Base-by-base conservation (phyloP, 495 filamentous ascomycete species). In the Penicillium arizonense region DNA sequence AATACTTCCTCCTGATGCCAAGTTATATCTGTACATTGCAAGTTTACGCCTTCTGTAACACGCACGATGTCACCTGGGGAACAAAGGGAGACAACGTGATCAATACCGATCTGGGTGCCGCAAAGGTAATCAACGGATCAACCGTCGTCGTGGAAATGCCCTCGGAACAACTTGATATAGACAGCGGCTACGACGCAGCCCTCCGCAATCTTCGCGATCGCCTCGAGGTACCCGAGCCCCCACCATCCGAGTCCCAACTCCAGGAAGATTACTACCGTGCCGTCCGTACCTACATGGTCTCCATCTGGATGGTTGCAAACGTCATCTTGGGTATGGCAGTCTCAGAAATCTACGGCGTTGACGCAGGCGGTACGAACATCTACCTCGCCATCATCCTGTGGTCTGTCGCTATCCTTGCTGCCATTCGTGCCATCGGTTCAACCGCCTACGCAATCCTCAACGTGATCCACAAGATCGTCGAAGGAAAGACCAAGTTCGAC, bases 31-130 rank as follows among this genome's bases (percentile, higher is more conserved):
- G 94, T 78, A 97, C 90, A 0, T 76, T 99, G 24, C 95, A 97
- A 70, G 91, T 97, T 35, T 99, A 99, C 77, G 94, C 94, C 33
- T 97, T 99, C 70, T 99, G 94, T 79, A 99, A 99, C 79, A 96
- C 94, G 35, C 94, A 98, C 80, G 94, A 98, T 73, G 91, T 98
- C 11, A 96, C 92, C 4, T 98, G 94, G 94, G 94, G 94, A 40
- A 99, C 95, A 21, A 99, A 99, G 69, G 95, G 95, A 50, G 95
- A 99, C 75, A 99, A 99, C 70, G 83, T 92, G 16, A 84, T 93
- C 59, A 84, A 87, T 65, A 95, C 86, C 37, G 95, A 99, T 67
- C 83, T 99, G 3, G 95, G 95, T 49, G 81, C 88, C 13, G 94
- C 94, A 7, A 77, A 85, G 8, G 81, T 82, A 26, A 80, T 83